Percentiles rank a stretch among this genome's conserved stretches.
Evolutionary conservation across 148 eudicot species (phyloP).

Genomic region (Talinum fruticosum): DNA sequence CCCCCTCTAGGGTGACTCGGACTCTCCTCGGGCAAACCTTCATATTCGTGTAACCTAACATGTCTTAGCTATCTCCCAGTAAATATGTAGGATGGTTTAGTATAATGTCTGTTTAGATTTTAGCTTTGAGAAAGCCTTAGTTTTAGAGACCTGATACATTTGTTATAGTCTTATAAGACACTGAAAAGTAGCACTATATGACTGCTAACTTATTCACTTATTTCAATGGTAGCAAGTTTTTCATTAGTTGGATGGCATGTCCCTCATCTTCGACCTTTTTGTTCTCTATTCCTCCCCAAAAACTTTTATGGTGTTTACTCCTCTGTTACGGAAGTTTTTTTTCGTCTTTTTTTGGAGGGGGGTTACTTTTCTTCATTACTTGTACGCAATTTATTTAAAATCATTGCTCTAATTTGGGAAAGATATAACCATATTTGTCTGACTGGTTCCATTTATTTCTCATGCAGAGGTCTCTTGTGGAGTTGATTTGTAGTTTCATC

Average conservation of each 20-base stretch:
- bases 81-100: background rate
- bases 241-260: background rate
- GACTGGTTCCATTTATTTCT: background rate
- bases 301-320: no score
- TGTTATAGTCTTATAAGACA: background rate
- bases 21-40: no score
- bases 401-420: background rate
- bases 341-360: no score
- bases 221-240: no score
- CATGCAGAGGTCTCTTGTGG: conserved; percentile 82
- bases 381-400: background rate
- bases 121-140: background rate
- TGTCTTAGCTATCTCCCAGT: no score
- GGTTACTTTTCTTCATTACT: background rate
- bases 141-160: background rate
- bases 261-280: background rate
- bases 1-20: no score
- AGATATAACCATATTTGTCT: background rate
- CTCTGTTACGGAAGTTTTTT: no score
- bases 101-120: background rate
- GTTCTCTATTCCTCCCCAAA: no score
- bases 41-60: no score
- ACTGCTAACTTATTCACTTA: background rate
- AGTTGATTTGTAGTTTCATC: conserved; percentile 96
- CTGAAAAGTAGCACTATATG: background rate